A percentile compares a stretch with the other conserved stretches of the same genome.
Conservation (phyloP, 352 stramenopile species). For the Pythium vanterpoolii region DNA sequence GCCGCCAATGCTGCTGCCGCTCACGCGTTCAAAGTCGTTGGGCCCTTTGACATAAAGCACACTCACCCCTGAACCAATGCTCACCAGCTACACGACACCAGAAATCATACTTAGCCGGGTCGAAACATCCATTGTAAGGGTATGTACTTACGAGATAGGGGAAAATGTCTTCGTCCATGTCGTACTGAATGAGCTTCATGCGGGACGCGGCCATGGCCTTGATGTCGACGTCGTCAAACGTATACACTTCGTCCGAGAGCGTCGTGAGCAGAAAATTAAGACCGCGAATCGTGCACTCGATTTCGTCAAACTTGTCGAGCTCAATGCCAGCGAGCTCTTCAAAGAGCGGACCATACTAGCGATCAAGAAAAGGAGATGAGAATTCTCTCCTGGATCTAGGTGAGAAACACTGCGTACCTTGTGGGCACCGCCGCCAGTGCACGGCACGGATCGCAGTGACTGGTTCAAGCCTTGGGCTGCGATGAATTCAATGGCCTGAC, state of each 20-base stretch:
- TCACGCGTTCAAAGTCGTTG: slow-evolving; percentile 95
- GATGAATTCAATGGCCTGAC: slow-evolving; percentile 76
- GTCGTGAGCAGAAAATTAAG: slow-evolving; percentile 97
- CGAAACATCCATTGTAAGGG: not conserved
- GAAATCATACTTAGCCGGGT: not conserved
- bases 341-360: slow-evolving; percentile 71
- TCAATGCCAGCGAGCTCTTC: slow-evolving; percentile 78
- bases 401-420: slow-evolving; percentile 54
- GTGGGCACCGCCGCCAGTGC: slow-evolving; percentile 78
- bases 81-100: slow-evolving; percentile 81
- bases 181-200: slow-evolving; percentile 75
- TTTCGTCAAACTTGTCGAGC: slow-evolving; percentile 89
- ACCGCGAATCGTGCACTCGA: slow-evolving; percentile 96
- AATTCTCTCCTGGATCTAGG: too few relatives aligned
- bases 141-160: slow-evolving; percentile 65
- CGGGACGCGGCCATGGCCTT: slow-evolving; percentile 70
- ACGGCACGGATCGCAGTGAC: slow-evolving; percentile 71
- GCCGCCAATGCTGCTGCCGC: slow-evolving; percentile 97
- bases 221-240: slow-evolving; percentile 91
- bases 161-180: slow-evolving; percentile 78
- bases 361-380: not conserved
- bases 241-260: slow-evolving; percentile 97
- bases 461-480: slow-evolving; percentile 75
- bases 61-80: slow-evolving; percentile 98
- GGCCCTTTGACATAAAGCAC: slow-evolving; percentile 94